Evolutionary conservation across 2,329 filamentous ascomycete genomes (phyloP), one percentile per base, ranked within the genome.

Genomic region (Pezicula carpinea): DNA sequence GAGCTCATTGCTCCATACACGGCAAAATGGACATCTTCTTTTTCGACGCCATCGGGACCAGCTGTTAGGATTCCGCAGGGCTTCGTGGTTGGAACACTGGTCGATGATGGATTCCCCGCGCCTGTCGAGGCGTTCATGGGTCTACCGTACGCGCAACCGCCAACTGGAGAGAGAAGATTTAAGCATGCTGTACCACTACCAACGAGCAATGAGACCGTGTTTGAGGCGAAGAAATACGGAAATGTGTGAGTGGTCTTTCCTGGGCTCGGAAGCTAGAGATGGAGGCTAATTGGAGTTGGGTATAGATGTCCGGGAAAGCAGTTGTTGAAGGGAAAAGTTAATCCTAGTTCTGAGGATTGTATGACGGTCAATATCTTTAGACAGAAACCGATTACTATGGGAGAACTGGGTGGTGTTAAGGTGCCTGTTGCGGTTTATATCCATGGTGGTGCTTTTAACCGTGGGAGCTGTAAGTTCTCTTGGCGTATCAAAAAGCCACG

Each of bases 381-480:
- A 59, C 42, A 62, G 57, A 43, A 55, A 52, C 15, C 38, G 59
- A 23, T 56, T 49, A 31, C 26, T 13, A 29, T 29, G 26, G 26
- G 26, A 13, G 1, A 8, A 29, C 6, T 59, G 52, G 43, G 61
- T 55, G 46, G 39, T 13, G 43, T 44, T 38, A 53, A 47, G 47
- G 50, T 74, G 19, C 72, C 77, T 4, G 74, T 80, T 15, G 65
- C 77, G 6, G 61, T 83, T 1, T 84, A 81, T 57, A 67, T 84
- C 23, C 80, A 84, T 58, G 80, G 80, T 35, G 81, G 81, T 3
- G 78, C 70, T 5, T 85, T 83, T 67, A 75, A 82, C 67, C 48
- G 55, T 6, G 57, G 55, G 14, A 51, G 47, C 22, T 49, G 55
- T 53, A 43, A 44, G 50, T 35, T 35, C 14, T 35, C 33, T 35